phyloP scores from a whole-genome alignment of 2,329 filamentous ascomycete genomes.

The Lizonia empirigonia region DNA sequence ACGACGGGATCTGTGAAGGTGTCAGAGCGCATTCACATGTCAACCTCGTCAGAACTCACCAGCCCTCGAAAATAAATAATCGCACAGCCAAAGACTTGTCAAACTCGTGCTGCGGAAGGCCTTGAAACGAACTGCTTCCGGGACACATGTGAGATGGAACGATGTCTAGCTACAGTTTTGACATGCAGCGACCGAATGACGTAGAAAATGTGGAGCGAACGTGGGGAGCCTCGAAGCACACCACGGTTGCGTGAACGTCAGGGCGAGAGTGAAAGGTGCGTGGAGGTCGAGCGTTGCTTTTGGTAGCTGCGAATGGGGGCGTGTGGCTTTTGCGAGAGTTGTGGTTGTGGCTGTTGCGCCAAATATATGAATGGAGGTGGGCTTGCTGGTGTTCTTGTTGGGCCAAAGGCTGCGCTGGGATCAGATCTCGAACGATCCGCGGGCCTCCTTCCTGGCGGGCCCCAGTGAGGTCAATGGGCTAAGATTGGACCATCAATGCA shows the following conservation, averaged over 20 bases:
- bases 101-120: slow-evolving; percentile 34
- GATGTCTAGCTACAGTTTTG: slow-evolving; percentile 21
- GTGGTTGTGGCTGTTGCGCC: too few species aligned
- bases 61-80: slow-evolving; percentile 10
- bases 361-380: too few species aligned
- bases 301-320: not conserved
- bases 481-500: slow-evolving; percentile 26
- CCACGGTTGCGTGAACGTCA: slow-evolving; percentile 7
- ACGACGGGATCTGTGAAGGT: slow-evolving; percentile 15
- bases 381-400: too few species aligned
- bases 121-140: slow-evolving; percentile 27
- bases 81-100: slow-evolving; percentile 37
- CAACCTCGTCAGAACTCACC: slow-evolving; percentile 15
- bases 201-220: slow-evolving; percentile 24
- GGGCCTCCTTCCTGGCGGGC: slow-evolving; percentile 20
- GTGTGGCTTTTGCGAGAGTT: slow-evolving; percentile 12
- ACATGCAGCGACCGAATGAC: slow-evolving; percentile 33
- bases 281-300: slow-evolving; percentile 3
- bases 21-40: slow-evolving; percentile 25
- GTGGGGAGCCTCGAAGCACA: slow-evolving; percentile 6
- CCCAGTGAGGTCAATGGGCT: slow-evolving; percentile 16
- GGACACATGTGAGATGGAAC: slow-evolving; percentile 37
- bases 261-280: not conserved
- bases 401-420: slow-evolving; percentile 34
- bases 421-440: slow-evolving; percentile 30